Conservation (phyloP, 768 basidiomycete genomes). For the Neoboletus subvelutipes region DNA sequence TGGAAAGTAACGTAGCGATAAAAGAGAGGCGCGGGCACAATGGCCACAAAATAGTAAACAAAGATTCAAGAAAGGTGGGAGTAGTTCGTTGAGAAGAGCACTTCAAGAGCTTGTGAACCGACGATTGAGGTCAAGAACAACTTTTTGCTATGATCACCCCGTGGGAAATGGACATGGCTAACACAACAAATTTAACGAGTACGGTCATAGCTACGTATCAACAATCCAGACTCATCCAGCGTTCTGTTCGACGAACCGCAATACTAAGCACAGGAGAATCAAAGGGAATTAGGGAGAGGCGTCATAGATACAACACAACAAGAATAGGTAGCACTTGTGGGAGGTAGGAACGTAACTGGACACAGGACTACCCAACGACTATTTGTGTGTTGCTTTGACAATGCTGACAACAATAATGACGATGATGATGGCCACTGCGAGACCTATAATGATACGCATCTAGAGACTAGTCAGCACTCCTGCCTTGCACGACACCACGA, state of each 20-base stretch:
- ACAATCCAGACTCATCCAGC: conserved; percentile 22
- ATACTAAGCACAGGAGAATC: conserved; percentile 21
- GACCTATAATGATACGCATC: conserved; percentile 97
- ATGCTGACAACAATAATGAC: conserved; percentile 95
- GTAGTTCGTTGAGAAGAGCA: conserved; percentile 4
- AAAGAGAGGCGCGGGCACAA: conserved; percentile 37
- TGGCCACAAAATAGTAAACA: conserved; percentile 29
- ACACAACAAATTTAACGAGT: conserved; percentile 27
- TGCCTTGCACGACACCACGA: not conserved
- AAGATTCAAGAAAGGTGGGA: conserved; percentile 17
- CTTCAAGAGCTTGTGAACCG: not conserved
- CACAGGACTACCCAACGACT: conserved; percentile 11
- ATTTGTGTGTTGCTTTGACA: conserved; percentile 76
- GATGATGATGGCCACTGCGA: conserved; percentile 86
- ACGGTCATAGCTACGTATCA: conserved; percentile 21
- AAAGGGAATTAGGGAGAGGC: conserved; percentile 30
- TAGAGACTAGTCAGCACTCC: conserved; percentile 32
- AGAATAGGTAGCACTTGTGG: conserved; percentile 21
- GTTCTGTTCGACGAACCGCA: conserved; percentile 14
- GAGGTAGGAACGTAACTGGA: conserved; percentile 3
- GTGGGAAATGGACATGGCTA: conserved; percentile 23
- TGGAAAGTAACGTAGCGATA: conserved; percentile 28
- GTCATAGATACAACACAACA: conserved; percentile 48
- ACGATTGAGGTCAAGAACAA: conserved; percentile 14
- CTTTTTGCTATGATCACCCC: conserved; percentile 11